phyloP scores from a whole-genome alignment of 768 basidiomycete species.

The Mycena maculata region DNA sequence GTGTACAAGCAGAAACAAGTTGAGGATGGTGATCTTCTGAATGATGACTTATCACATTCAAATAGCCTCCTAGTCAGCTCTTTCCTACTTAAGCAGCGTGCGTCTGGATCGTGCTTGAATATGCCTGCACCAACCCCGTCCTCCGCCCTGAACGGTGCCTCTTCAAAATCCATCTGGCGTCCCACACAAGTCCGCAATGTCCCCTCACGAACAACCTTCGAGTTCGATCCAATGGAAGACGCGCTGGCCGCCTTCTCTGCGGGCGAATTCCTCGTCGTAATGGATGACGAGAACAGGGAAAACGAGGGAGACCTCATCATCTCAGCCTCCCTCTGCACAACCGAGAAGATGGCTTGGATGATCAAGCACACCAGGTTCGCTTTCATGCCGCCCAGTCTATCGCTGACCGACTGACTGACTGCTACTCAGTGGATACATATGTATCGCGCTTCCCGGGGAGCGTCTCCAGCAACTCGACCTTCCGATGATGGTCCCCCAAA shows the following conservation, averaged over 20 bases:
- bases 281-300: slow-evolving; percentile 96
- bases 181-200: slow-evolving; percentile 47
- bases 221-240: slow-evolving; percentile 85
- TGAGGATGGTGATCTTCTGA: no score
- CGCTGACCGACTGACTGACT: neutral
- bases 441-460: slow-evolving; percentile 82
- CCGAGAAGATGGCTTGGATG: slow-evolving; percentile 99
- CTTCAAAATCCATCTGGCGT: slow-evolving; percentile 43
- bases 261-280: slow-evolving; percentile 95
- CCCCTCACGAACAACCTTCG: slow-evolving; percentile 56
- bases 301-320: slow-evolving; percentile 98
- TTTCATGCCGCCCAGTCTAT: slow-evolving; percentile 30
- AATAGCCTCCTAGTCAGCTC: slow-evolving; percentile 3
- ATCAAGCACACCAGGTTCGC: slow-evolving; percentile 93
- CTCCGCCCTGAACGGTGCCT: slow-evolving; percentile 28
- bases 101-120: neutral
- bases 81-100: neutral
- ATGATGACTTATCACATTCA: neutral
- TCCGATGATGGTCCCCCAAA: slow-evolving; percentile 93
- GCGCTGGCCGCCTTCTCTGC: slow-evolving; percentile 79
- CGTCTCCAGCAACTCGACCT: slow-evolving; percentile 84
- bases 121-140: slow-evolving; percentile 3
- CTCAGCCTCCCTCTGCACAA: slow-evolving; percentile 84
- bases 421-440: slow-evolving; percentile 88
- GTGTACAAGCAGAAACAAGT: no score